These are phyloP conservation scores for Tuctoria greenei DNA, from an alignment of 176 grass and related monocot species.

Conservation along the genomic window DNA sequence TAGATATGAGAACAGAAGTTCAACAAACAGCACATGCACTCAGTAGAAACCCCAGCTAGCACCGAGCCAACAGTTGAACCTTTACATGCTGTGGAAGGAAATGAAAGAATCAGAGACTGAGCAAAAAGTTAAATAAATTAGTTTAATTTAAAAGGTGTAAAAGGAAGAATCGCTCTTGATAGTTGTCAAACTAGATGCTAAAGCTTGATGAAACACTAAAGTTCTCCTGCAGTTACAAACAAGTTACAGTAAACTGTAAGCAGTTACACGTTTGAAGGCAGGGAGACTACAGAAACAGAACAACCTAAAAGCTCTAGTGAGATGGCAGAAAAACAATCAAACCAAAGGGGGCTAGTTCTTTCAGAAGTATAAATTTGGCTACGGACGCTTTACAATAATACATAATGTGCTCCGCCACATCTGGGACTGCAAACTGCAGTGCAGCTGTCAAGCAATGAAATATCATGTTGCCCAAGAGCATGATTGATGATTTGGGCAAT, in stretches of 20 bases:
- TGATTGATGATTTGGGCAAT: neutral
- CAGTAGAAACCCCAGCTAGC: constrained; percentile 24
- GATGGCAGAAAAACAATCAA: neutral
- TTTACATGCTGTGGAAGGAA: constrained; percentile 42
- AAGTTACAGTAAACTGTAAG: neutral
- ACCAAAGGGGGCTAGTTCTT: neutral
- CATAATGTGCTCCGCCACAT: neutral
- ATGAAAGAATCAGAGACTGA: constrained; percentile 22
- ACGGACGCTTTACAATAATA: neutral
- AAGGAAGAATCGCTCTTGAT: neutral
- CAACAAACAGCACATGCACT: constrained; percentile 13
- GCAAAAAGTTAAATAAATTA: constrained; percentile 9
- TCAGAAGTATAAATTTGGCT: neutral
- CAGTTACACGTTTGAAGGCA: constrained; percentile 1
- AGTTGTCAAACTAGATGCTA: neutral
- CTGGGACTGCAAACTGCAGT: neutral
- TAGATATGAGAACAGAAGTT: constrained; percentile 20
- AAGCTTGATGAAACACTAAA: neutral
- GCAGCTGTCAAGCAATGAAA: constrained; percentile 14
- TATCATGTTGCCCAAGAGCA: neutral
- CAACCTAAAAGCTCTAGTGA: neutral
- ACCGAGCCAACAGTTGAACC: constrained; percentile 48
- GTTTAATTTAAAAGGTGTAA: neutral
- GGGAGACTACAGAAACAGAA: neutral
- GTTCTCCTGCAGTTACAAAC: neutral